Percentiles rank a stretch among this genome's conserved stretches.
These are phyloP conservation scores for Pseudoscleropodium purum DNA, from an alignment of 225 moss, liverwort and hornwort genomes.

Conservation along the genomic window DNA sequence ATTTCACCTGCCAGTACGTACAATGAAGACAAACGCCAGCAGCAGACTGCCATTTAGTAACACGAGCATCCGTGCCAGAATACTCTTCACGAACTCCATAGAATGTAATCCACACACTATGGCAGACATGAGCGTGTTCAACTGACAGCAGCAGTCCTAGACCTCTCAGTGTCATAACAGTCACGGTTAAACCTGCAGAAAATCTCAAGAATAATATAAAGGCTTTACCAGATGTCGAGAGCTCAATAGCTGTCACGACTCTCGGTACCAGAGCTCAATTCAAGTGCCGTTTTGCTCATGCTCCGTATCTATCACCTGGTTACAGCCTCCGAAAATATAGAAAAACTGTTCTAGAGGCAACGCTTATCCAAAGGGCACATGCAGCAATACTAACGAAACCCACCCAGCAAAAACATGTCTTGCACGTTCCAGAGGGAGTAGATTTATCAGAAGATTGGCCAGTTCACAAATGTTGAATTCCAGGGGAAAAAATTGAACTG, in stretches of 20 bases:
- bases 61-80: background rate
- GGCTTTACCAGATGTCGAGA: background rate
- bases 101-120: background rate
- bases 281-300: background rate
- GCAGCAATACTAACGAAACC: background rate
- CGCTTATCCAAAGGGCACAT: background rate
- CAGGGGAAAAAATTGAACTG: background rate
- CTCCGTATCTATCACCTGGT: background rate
- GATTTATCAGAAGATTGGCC: background rate
- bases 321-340: background rate
- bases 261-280: background rate
- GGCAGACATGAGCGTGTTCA: background rate
- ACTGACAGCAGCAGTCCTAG: background rate
- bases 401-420: background rate
- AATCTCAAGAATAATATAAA: background rate
- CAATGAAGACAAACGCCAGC: background rate
- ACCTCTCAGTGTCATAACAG: background rate
- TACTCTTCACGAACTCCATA: background rate
- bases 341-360: background rate
- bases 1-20: background rate
- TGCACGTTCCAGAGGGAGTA: background rate
- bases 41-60: background rate
- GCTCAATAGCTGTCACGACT: background rate
- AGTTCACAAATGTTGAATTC: background rate
- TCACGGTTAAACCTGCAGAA: background rate